Conservation (phyloP, 208 protist genomes). For the Crithidia thermophila region DNA sequence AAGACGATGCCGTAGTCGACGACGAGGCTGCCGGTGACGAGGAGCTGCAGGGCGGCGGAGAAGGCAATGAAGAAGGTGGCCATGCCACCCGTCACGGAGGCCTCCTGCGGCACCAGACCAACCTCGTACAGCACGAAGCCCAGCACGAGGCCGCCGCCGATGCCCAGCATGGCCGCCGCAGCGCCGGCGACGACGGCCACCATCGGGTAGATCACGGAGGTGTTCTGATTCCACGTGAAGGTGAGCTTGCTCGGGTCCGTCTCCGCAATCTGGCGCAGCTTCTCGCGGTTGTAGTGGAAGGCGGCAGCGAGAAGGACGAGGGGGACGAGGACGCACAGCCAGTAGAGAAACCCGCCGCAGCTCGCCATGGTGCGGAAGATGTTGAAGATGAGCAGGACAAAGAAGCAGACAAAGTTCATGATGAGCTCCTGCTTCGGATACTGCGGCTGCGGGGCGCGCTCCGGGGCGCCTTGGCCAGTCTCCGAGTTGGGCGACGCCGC, state of each 20-base stretch:
- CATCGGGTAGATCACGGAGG: slow-evolving; percentile 58
- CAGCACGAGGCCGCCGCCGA: slow-evolving; percentile 84
- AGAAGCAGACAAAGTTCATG: slow-evolving; percentile 57
- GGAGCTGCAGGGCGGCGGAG: slow-evolving; percentile 53
- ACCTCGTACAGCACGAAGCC: slow-evolving; percentile 87
- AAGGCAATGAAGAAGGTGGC: slow-evolving; percentile 87
- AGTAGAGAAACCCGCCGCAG: slow-evolving; percentile 63
- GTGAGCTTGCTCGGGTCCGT: slow-evolving; percentile 31
- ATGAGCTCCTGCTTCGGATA: slow-evolving; percentile 60
- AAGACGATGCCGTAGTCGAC: slow-evolving; percentile 69
- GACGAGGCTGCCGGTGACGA: slow-evolving; percentile 56
- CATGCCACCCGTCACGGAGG: slow-evolving; percentile 72
- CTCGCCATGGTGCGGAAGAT: slow-evolving; percentile 40
- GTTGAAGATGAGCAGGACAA: slow-evolving; percentile 71
- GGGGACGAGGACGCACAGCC: slow-evolving; percentile 46
- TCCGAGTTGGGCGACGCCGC: slow-evolving; percentile 3
- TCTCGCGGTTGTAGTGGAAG: slow-evolving; percentile 50
- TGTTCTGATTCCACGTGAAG: slow-evolving; percentile 68
- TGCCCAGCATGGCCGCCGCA: slow-evolving; percentile 80
- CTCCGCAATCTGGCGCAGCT: slow-evolving; percentile 37
- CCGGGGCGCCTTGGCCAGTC: not conserved
- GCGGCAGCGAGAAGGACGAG: slow-evolving; percentile 30
- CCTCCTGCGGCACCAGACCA: slow-evolving; percentile 69
- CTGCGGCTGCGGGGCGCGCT: slow-evolving; percentile 39
- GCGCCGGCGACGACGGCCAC: slow-evolving; percentile 74